Percentiles rank a stretch among this genome's conserved stretches.
Conservation (phyloP, 768 basidiomycete genomes). For the Pisolithus microcarpus region DNA sequence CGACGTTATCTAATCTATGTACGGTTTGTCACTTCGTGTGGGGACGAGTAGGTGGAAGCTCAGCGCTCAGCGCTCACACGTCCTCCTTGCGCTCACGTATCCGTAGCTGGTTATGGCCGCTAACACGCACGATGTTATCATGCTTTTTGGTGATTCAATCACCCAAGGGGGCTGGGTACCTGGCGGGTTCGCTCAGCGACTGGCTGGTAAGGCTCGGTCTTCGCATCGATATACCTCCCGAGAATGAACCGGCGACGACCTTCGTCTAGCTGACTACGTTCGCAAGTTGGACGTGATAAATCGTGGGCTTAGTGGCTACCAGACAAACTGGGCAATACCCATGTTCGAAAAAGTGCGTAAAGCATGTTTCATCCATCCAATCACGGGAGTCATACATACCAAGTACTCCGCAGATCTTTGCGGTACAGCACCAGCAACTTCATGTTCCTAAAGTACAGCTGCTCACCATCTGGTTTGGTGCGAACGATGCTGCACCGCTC, state of each 20-base stretch:
- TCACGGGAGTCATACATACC: background rate
- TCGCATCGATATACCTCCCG: background rate
- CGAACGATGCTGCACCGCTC: conserved; percentile 73
- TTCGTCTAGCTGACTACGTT: conserved; percentile 56
- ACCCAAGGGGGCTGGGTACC: conserved; percentile 61
- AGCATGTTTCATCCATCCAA: background rate
- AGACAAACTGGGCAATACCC: conserved; percentile 78
- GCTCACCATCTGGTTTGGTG: conserved; percentile 86
- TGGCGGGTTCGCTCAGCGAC: conserved; percentile 58
- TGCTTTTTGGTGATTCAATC: conserved; percentile 79
- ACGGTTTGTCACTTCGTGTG: too few relatives aligned
- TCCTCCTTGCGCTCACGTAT: too few relatives aligned
- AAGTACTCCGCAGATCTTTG: conserved; percentile 42
- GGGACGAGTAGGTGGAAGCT: too few relatives aligned
- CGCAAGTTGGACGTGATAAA: conserved; percentile 83
- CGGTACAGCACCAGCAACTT: conserved; percentile 40
- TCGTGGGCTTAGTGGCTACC: conserved; percentile 80
- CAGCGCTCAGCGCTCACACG: too few relatives aligned
- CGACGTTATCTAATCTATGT: too few relatives aligned
- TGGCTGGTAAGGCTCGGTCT: conserved; percentile 34
- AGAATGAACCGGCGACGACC: background rate
- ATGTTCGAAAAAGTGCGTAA: conserved; percentile 61
- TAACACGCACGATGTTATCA: conserved; percentile 52
- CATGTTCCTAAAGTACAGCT: conserved; percentile 56
- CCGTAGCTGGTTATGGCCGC: conserved; percentile 40